phyloP scores from a whole-genome alignment of 2,329 filamentous ascomycete species.

The Dactylonectria estremocensis region DNA sequence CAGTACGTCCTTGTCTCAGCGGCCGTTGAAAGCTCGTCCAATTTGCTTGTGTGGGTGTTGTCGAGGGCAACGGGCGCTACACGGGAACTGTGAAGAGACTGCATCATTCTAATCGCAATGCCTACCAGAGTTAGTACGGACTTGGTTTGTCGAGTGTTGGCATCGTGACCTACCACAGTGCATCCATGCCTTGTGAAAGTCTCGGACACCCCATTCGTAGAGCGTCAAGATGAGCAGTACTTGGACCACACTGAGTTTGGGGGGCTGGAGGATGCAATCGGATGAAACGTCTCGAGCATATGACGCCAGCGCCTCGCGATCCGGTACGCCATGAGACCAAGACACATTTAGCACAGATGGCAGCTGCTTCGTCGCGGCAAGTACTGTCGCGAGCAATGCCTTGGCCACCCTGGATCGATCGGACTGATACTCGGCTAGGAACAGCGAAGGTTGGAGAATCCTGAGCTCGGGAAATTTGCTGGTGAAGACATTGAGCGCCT shows the following conservation, averaged over 20 bases:
- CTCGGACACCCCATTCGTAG: conserved; percentile 60
- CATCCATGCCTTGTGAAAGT: conserved; percentile 62
- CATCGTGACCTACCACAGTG: conserved; percentile 44
- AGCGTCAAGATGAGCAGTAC: conserved; percentile 57
- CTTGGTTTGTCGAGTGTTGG: fast-evolving
- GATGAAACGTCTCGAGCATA: conserved; percentile 36
- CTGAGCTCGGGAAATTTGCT: conserved; percentile 54
- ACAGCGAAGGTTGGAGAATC: conserved; percentile 52
- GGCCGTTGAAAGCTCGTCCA: conserved; percentile 38
- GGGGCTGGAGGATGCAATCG: conserved; percentile 35
- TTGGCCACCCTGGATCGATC: conserved; percentile 45
- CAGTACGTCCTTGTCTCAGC: conserved; percentile 60
- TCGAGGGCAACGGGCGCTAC: conserved; percentile 38
- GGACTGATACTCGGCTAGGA: conserved; percentile 46
- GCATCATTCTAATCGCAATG: conserved; percentile 45
- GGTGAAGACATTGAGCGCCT: conserved; percentile 53
- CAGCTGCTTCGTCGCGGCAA: conserved; percentile 39
- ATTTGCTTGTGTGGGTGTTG: conserved; percentile 29
- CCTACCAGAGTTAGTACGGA: conserved; percentile 26
- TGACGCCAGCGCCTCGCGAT: conserved; percentile 29
- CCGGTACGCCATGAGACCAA: conserved; percentile 29
- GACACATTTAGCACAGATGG: conserved; percentile 27
- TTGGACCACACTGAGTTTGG: conserved; percentile 53
- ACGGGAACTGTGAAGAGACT: conserved; percentile 43
- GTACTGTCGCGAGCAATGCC: conserved; percentile 38